Conservation (phyloP, 2,329 filamentous ascomycete genomes). For the Colletotrichum sp. region DNA sequence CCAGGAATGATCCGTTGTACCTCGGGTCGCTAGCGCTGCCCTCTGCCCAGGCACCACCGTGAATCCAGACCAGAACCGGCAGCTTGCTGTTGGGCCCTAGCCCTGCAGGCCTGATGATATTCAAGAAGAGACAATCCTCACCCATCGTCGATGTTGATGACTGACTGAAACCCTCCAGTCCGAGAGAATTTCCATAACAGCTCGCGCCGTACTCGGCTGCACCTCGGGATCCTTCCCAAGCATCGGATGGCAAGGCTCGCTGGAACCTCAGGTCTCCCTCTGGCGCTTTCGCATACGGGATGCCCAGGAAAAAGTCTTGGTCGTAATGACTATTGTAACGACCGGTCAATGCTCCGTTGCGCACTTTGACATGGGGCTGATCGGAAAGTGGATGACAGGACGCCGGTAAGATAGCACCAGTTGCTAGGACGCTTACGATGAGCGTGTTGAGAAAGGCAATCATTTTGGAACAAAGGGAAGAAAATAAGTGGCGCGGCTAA, state of each 20-base stretch:
- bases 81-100: conserved; percentile 3
- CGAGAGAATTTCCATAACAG: conserved; percentile 42
- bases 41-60: conserved; percentile 42
- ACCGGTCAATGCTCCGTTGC: not conserved
- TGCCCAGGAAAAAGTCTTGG: conserved; percentile 48
- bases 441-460: not conserved
- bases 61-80: conserved; percentile 29
- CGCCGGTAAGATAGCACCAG: not conserved
- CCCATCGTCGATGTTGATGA: no score
- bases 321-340: not conserved
- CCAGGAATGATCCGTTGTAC: conserved; percentile 66
- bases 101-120: conserved; percentile 25
- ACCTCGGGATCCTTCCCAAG: conserved; percentile 42
- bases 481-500: not conserved
- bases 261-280: not conserved
- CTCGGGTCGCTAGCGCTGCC: conserved; percentile 49
- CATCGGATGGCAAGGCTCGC: conserved; percentile 38
- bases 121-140: conserved; percentile 32
- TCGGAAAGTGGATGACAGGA: not conserved
- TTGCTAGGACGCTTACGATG: not conserved
- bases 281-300: conserved; percentile 50
- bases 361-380: not conserved
- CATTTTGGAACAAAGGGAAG: not conserved
- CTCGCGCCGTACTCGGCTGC: conserved; percentile 48
- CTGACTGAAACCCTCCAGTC: not conserved